These are phyloP conservation scores for Wickerhamiella musiphila DNA, from an alignment of 805 yeast species.

Conservation along the genomic window DNA sequence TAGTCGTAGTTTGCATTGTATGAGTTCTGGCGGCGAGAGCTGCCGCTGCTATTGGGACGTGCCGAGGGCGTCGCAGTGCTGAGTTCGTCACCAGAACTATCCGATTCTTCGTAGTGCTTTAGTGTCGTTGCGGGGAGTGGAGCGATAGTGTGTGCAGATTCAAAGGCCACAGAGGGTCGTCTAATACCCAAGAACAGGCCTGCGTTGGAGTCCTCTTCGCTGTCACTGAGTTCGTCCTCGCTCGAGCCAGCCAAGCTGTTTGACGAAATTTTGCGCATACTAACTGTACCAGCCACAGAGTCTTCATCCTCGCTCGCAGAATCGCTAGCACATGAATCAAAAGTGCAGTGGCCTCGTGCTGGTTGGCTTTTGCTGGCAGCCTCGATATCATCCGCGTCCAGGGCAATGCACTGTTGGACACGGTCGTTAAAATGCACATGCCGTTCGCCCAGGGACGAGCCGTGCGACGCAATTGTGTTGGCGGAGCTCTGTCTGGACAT, in stretches of 20 bases:
- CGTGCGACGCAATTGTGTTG: neutral
- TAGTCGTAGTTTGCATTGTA: slow-evolving; percentile 14
- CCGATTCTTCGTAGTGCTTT: slow-evolving; percentile 46
- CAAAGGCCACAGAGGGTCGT: slow-evolving; percentile 18
- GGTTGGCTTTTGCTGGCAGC: neutral
- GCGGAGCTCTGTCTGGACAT: neutral
- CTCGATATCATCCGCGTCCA: slow-evolving; percentile 24
- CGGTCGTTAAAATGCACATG: slow-evolving; percentile 87
- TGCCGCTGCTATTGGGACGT: neutral
- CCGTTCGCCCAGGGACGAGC: slow-evolving; percentile 24
- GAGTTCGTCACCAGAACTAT: slow-evolving; percentile 45
- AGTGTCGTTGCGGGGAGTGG: slow-evolving; percentile 73
- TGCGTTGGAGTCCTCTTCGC: slow-evolving; percentile 44
- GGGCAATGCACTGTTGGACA: slow-evolving; percentile 85
- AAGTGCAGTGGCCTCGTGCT: slow-evolving; percentile 9
- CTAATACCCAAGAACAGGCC: slow-evolving; percentile 48
- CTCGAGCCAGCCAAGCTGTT: too few relatives aligned
- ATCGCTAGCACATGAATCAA: slow-evolving; percentile 11
- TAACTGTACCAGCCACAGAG: too few relatives aligned
- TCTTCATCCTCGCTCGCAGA: slow-evolving; percentile 20
- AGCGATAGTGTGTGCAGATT: slow-evolving; percentile 34
- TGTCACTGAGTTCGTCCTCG: slow-evolving; percentile 27
- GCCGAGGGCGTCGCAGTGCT: slow-evolving; percentile 6
- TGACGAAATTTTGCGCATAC: too few relatives aligned
- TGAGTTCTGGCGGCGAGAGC: slow-evolving; percentile 11